Percentiles rank a stretch among this genome's conserved stretches.
Conservation (phyloP, 1,284 basidiomycete genomes). For the Cryptococcus sp. region DNA sequence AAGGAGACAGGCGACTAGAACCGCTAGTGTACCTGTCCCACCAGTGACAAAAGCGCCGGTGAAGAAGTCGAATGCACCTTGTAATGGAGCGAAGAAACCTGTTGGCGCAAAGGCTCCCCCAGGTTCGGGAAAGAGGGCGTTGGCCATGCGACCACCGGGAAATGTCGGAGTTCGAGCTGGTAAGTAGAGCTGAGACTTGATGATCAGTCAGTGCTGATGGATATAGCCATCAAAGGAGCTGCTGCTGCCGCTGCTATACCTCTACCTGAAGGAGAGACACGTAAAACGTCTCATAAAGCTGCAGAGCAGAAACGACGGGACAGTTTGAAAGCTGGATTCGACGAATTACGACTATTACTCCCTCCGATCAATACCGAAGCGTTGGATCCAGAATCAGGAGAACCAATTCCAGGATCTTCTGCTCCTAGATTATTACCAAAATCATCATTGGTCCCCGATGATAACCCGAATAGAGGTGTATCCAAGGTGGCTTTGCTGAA, state of each 20-base stretch:
- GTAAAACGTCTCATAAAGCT: slow-evolving; percentile 88
- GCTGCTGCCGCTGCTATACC: slow-evolving; percentile 26
- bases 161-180: slow-evolving; percentile 31
- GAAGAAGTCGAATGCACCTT: slow-evolving; percentile 8
- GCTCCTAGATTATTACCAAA: slow-evolving; percentile 82
- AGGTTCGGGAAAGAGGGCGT: slow-evolving; percentile 28
- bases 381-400: slow-evolving; percentile 61
- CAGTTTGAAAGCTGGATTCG: slow-evolving; percentile 91
- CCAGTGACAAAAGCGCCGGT: slow-evolving; percentile 2
- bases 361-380: slow-evolving; percentile 70
- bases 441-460: slow-evolving; percentile 59
- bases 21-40: neutral
- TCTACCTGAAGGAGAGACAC: slow-evolving; percentile 37
- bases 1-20: neutral
- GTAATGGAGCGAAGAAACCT: neutral
- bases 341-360: slow-evolving; percentile 80
- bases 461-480: slow-evolving; percentile 90
- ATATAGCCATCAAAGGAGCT: slow-evolving; percentile 32
- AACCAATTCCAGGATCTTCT: slow-evolving; percentile 74
- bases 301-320: slow-evolving; percentile 97
- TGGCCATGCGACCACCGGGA: slow-evolving; percentile 33
- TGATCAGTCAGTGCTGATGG: neutral
- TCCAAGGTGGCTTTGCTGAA: slow-evolving; percentile 88
- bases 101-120: slow-evolving; percentile 1
- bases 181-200: slow-evolving; percentile 4